Conservation (phyloP, 148 eudicot genomes). For the Linanthus parryae region DNA sequence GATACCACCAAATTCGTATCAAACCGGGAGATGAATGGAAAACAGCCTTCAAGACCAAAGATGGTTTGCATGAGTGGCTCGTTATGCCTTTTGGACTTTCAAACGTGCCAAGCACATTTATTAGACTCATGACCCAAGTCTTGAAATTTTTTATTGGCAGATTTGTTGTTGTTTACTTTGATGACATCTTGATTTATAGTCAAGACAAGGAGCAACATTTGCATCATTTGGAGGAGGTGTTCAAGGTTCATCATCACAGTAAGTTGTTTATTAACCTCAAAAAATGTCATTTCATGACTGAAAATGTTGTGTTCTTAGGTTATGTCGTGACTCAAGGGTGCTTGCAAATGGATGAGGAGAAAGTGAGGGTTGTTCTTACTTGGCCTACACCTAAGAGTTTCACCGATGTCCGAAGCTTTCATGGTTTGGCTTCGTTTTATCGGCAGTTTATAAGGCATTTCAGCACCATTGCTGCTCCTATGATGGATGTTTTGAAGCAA, state of each 20-base stretch:
- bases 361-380: neutral
- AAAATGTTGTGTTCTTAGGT: neutral
- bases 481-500: neutral
- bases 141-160: too few species aligned
- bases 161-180: too few species aligned
- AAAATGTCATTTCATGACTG: neutral
- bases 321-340: neutral
- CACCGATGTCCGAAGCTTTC: neutral
- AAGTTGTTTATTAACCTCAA: neutral
- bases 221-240: too few species aligned
- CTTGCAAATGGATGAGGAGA: neutral
- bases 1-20: too few species aligned
- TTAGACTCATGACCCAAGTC: neutral
- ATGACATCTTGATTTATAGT: too few species aligned
- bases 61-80: too few species aligned
- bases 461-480: neutral
- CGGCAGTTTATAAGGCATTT: neutral
- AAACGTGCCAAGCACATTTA: neutral
- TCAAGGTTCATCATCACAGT: neutral
- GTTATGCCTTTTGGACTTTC: neutral
- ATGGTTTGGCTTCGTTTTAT: slow-evolving; percentile 2
- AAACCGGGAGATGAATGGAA: too few species aligned
- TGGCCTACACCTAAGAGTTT: slow-evolving; percentile 1
- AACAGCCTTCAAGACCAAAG: too few species aligned
- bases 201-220: too few species aligned